These are phyloP conservation scores for Trichoderma parareesei DNA, from an alignment of 495 filamentous ascomycete genomes.

Conservation along the genomic window DNA sequence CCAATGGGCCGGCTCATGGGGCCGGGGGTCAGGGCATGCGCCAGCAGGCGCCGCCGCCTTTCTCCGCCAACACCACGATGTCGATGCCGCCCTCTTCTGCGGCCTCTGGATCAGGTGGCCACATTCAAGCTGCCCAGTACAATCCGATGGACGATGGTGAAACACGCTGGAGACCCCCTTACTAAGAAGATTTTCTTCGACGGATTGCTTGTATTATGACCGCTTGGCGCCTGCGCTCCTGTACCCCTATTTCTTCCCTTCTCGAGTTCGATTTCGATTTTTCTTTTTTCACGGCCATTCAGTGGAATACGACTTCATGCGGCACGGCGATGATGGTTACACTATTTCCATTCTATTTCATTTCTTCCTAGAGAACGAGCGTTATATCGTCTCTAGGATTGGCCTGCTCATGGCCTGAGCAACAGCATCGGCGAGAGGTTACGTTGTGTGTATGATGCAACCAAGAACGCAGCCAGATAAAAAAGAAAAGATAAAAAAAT, in stretches of 20 bases:
- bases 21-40: neutral
- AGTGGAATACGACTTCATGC: neutral
- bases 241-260: neutral
- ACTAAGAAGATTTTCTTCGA: no score
- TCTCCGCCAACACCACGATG: neutral
- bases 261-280: no score
- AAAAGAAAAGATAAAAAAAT: neutral
- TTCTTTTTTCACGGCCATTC: neutral
- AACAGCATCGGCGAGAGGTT: neutral
- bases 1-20: neutral
- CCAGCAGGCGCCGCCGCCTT: neutral
- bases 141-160: neutral
- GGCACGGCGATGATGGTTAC: neutral
- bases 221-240: neutral
- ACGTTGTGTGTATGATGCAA: neutral
- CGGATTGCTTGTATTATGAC: constrained; percentile 1
- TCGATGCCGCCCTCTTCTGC: neutral
- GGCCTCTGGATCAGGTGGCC: neutral
- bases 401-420: neutral
- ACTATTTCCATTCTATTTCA: neutral
- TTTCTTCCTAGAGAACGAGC: neutral
- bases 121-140: neutral
- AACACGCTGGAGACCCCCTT: neutral
- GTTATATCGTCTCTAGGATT: neutral
- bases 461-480: neutral